Evolutionary conservation across 192 early-diverging fungal genomes (phyloP).

Genomic region (Jimgerdemannia lactiflua): DNA sequence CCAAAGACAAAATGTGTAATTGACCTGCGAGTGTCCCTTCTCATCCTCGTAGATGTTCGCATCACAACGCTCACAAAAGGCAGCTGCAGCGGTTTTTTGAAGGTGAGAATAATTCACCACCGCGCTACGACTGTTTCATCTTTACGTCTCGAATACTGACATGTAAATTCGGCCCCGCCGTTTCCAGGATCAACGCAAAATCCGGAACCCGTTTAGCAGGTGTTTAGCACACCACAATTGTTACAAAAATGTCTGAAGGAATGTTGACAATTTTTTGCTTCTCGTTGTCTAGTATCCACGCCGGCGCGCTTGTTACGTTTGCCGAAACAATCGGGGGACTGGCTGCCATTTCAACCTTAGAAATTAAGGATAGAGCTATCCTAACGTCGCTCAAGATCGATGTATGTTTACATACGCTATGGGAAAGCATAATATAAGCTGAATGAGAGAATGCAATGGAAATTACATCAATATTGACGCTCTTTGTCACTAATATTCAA

Average conservation of each 20-base stretch:
- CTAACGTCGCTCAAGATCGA: slow-evolving; percentile 46
- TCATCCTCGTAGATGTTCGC: slow-evolving; percentile 53
- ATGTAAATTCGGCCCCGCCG: background rate
- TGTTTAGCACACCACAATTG: background rate
- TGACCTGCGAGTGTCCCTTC: background rate
- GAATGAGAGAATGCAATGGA: background rate
- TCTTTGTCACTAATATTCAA: background rate
- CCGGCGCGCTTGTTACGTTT: slow-evolving; percentile 50
- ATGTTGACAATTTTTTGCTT: background rate
- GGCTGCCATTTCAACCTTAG: slow-evolving; percentile 42
- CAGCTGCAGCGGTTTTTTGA: slow-evolving; percentile 51
- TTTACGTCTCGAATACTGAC: background rate
- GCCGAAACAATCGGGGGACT: slow-evolving; percentile 54
- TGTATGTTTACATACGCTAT: slow-evolving; percentile 24
- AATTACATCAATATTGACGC: background rate
- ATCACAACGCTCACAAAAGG: slow-evolving; percentile 52
- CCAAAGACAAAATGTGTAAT: slow-evolving; percentile 1
- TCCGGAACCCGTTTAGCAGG: slow-evolving; percentile 48
- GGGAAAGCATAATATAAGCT: background rate
- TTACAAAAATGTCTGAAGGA: slow-evolving; percentile 2
- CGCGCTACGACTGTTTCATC: background rate
- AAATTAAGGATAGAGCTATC: slow-evolving; percentile 47
- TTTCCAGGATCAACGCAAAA: slow-evolving; percentile 44
- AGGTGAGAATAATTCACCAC: slow-evolving; percentile 25
- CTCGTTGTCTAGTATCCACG: slow-evolving; percentile 35